Evolutionary conservation across 2,329 filamentous ascomycete genomes (phyloP), one percentile per base, ranked within the genome.

Genomic region (Claviceps lovelessii): DNA sequence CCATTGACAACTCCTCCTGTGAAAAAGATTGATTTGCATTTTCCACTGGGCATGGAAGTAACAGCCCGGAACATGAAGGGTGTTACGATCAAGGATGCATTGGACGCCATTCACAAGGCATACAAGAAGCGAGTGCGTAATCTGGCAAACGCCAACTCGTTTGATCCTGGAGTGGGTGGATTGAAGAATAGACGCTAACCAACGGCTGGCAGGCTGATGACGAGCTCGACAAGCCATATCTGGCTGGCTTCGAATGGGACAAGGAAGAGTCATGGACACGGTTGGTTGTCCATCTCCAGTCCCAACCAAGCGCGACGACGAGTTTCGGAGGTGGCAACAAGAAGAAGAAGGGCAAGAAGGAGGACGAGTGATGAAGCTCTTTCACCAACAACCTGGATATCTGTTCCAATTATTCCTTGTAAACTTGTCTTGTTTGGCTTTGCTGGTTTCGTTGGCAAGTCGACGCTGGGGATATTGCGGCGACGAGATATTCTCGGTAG

Each of bases 201-300:
- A 17, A 51, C 37, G 49, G 37, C 37, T n/a, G 8, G 19, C 17
- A 95, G 90, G 80, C 85, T 58, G 91, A 97, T 65, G 91, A 97
- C 68, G 91, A 96, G 70, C 78, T 97, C 58, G 87, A 91, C 55
- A 77, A 80, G 61, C 88, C 90, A 60, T 89, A 90, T 77, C 84
- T 97, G 62, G 85, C 85, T 65, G 91, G 91, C 61, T 96, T 97
- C 75, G 90, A 95, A 77, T 96, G 90, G 90, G 87, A 95, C 73
- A 88, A 86, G 69, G 86, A 95, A 63, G 88, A 95, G 72, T 89
- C 83, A 67, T 95, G 89, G 84, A 91, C 88, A 54, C 81, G 83
- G 60, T 79, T 97, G 65, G 76, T 94, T 64, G 90, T 96, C 49
- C 90, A 93, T 72, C 86, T 91, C 68, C 84, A 85, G 70, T 84